These are phyloP conservation scores for Jaapia argillacea DNA, from an alignment of 768 basidiomycete genomes.

Conservation along the genomic window DNA sequence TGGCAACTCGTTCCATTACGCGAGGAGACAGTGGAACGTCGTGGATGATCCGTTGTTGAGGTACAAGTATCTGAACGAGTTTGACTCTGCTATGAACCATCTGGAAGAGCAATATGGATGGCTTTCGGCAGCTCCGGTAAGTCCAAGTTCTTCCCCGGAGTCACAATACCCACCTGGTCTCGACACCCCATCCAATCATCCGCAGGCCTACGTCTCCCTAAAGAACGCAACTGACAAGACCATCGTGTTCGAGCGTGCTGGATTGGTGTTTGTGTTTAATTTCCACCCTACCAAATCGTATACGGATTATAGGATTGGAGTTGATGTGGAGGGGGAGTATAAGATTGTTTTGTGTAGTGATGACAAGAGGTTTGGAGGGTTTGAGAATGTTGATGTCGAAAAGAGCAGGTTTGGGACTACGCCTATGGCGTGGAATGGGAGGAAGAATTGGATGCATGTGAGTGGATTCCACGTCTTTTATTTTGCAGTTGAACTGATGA, in stretches of 20 bases:
- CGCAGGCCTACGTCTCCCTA: constrained; percentile 83
- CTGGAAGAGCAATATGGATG: constrained; percentile 75
- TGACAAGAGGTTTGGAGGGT: constrained; percentile 84
- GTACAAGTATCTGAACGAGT: constrained; percentile 92
- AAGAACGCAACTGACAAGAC: constrained; percentile 93
- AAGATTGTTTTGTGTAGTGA: constrained; percentile 73
- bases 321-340: constrained; percentile 82
- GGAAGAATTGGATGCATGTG: constrained; percentile 86
- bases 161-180: too few species aligned
- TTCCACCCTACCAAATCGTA: constrained; percentile 90
- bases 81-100: constrained; percentile 88
- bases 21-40: constrained; percentile 94
- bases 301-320: constrained; percentile 89
- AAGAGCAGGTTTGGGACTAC: constrained; percentile 69
- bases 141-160: neutral
- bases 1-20: constrained; percentile 92
- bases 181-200: too few species aligned
- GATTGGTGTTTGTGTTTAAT: constrained; percentile 93
- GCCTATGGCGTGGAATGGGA: constrained; percentile 83
- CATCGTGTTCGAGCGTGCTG: constrained; percentile 88
- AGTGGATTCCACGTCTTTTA: constrained; percentile 8
- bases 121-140: constrained; percentile 72
- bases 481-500: constrained; percentile 1
- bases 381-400: constrained; percentile 63
- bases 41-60: constrained; percentile 78